A percentile compares a stretch with the other conserved stretches of the same genome.
phyloP scores from a whole-genome alignment of 768 basidiomycete species.

The Xerocomellus dryophilus region DNA sequence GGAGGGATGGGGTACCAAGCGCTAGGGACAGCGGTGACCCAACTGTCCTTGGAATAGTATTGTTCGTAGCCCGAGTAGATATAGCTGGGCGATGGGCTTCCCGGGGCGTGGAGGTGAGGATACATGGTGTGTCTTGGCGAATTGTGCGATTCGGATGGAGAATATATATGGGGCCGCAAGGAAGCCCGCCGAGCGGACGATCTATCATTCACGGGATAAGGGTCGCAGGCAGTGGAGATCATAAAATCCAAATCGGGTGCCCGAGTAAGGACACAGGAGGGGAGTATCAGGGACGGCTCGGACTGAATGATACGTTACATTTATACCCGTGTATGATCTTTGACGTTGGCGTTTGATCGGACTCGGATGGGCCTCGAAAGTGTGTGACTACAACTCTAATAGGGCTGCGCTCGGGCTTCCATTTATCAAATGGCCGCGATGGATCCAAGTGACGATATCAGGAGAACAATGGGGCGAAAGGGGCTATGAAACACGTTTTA shows the following conservation, averaged over 20 bases:
- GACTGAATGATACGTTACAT: conserved; percentile 24
- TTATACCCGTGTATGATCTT: conserved; percentile 33
- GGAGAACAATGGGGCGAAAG: conserved; percentile 25
- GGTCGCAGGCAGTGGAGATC: conserved; percentile 32
- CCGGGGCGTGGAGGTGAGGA: conserved; percentile 19
- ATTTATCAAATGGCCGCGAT: conserved; percentile 35
- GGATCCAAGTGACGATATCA: conserved; percentile 22
- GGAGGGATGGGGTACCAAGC: conserved; percentile 21
- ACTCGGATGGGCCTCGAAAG: conserved; percentile 32
- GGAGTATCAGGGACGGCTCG: conserved; percentile 28
- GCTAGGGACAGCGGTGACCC: conserved; percentile 8
- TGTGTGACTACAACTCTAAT: conserved; percentile 24
- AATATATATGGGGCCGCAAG: conserved; percentile 33
- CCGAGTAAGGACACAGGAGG: conserved; percentile 17
- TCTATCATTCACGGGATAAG: conserved; percentile 25
- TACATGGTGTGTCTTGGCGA: conserved; percentile 27
- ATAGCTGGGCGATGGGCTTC: conserved; percentile 21
- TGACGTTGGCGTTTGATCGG: conserved; percentile 32
- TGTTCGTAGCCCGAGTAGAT: conserved; percentile 25
- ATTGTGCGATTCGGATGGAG: conserved; percentile 22
- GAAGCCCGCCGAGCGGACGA: conserved; percentile 20
- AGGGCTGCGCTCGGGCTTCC: conserved; percentile 31
- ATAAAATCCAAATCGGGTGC: conserved; percentile 27
- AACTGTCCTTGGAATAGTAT: conserved; percentile 22
- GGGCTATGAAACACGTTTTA: conserved; percentile 35